Base-by-base conservation (phyloP, 805 yeast species). In the Cyberlindnera euphorbiiphila region DNA sequence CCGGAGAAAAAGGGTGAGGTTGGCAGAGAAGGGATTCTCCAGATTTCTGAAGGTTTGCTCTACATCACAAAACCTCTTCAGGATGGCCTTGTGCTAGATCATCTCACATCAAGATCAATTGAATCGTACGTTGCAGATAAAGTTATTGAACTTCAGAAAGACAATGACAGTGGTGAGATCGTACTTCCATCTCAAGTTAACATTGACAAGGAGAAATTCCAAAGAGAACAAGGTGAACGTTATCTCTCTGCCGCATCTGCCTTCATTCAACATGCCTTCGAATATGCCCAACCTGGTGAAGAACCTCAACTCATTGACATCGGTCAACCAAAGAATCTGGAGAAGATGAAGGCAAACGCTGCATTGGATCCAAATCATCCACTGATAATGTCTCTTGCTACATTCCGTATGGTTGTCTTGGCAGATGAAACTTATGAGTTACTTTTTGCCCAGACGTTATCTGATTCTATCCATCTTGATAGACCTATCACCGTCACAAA, bases 371-470 rank as follows among this genome's bases (percentile, higher is more conserved):
- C 96, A 4, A 69, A 74, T 22, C 74, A 80, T 22, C 95, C 95
- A 1, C 77, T 81, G 9, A 76, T 65, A 41, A 70, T 89, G 36
- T 85, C 83, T 36, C 65, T 87, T 13, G 86, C 98, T 0, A 88
- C 96, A 0, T 91, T 91, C 64, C 68, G 98, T 45, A 91, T 91
- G 98, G 94, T 93, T 1, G 65, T 93, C 6, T 66, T 91, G 6
- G 97, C 98, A 0, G 96, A 89, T 57, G 98, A 88, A 53, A 85
- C 96, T 0, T 83, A 87, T 49, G 98, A 93, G 59, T 66, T 83
- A 27, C 77, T 91, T 44, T 93, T 93, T 62, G 70, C 85, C 11
- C 65, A 69, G 18, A 81, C 88, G 0, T 65, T 87, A 23, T 71
- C 83, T 39, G 59, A 68, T n/a, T 74, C 91, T 0, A 71, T 85